Percentiles rank a stretch among this genome's conserved stretches.
Evolutionary conservation across 495 filamentous ascomycete genomes (phyloP).

Genomic region (Penicillium desertorum): DNA sequence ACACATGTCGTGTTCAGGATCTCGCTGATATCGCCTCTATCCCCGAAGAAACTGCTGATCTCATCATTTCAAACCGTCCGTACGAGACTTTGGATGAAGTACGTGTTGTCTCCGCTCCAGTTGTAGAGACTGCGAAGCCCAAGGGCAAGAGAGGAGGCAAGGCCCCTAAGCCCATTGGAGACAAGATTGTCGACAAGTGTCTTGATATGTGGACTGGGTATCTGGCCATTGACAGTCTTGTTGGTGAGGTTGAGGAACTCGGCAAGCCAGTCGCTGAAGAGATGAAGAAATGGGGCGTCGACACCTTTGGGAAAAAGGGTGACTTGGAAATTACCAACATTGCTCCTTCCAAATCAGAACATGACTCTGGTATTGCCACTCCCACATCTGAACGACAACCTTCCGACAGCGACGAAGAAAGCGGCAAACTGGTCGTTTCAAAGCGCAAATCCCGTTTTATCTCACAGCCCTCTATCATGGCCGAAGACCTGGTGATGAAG

Average conservation of each 20-base stretch:
- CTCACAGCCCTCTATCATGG: slow-evolving; percentile 73
- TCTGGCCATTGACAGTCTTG: slow-evolving; percentile 77
- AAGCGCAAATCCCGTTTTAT: slow-evolving; percentile 50
- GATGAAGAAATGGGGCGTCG: slow-evolving; percentile 76
- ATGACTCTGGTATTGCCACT: slow-evolving; percentile 75
- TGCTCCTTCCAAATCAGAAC: slow-evolving; percentile 40
- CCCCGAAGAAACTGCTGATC: slow-evolving; percentile 61
- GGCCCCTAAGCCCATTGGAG: slow-evolving; percentile 58
- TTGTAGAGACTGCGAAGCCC: slow-evolving; percentile 42
- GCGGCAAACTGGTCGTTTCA: slow-evolving; percentile 38
- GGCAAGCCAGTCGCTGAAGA: slow-evolving; percentile 65
- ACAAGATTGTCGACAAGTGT: slow-evolving; percentile 71
- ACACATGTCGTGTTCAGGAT: slow-evolving; percentile 68
- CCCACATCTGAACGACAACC: slow-evolving; percentile 54
- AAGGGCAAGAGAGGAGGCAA: slow-evolving; percentile 49
- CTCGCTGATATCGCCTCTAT: slow-evolving; percentile 75
- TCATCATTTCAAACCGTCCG: slow-evolving; percentile 67
- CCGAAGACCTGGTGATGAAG: slow-evolving; percentile 69
- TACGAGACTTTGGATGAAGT: slow-evolving; percentile 64
- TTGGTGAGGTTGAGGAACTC: slow-evolving; percentile 65
- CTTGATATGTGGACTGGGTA: slow-evolving; percentile 70
- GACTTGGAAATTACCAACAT: slow-evolving; percentile 69
- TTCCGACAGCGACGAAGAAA: slow-evolving; percentile 44
- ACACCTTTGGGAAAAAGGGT: slow-evolving; percentile 67
- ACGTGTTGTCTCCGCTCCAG: slow-evolving; percentile 55